A percentile compares a stretch with the other conserved stretches of the same genome.
phyloP scores from a whole-genome alignment of 2,329 filamentous ascomycete species.

The Cercospora sojina region DNA sequence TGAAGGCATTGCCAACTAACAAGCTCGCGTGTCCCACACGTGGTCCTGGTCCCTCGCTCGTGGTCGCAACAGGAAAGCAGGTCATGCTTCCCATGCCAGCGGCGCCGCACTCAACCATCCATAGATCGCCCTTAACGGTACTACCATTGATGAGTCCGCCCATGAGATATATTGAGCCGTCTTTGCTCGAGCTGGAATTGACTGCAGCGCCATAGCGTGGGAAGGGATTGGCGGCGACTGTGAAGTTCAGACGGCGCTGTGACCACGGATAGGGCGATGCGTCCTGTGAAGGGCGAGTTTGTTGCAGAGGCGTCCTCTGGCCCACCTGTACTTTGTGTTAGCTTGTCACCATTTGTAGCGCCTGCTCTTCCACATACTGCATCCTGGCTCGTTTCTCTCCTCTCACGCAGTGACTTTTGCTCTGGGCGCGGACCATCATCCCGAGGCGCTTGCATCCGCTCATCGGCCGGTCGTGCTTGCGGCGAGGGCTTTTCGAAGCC shows the following conservation, averaged over 20 bases:
- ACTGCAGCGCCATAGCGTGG: slow-evolving; percentile 96
- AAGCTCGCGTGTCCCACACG: slow-evolving; percentile 92
- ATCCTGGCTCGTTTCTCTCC: slow-evolving; percentile 31
- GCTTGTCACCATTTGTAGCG: slow-evolving; percentile 41
- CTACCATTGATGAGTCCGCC: slow-evolving; percentile 92
- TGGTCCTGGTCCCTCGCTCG: slow-evolving; percentile 89
- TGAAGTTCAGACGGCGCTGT: slow-evolving; percentile 82
- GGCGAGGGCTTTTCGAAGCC: slow-evolving; percentile 10
- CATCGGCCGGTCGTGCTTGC: slow-evolving; percentile 20
- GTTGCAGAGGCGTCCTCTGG: slow-evolving; percentile 33
- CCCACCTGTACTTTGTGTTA: slow-evolving; percentile 14
- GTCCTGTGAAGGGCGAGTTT: slow-evolving; percentile 55
- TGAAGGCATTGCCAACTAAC: slow-evolving; percentile 96
- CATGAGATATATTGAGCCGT: slow-evolving; percentile 97
- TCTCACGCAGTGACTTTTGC: slow-evolving; percentile 30
- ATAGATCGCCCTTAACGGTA: slow-evolving; percentile 93
- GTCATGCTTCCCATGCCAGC: slow-evolving; percentile 65
- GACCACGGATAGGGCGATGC: slow-evolving; percentile 90
- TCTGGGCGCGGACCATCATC: slow-evolving; percentile 24
- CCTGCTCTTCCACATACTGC: slow-evolving; percentile 21
- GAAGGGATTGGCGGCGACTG: slow-evolving; percentile 79
- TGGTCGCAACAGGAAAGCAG: slow-evolving; percentile 88
- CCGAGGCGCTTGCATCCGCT: slow-evolving; percentile 19
- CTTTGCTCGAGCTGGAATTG: slow-evolving; percentile 88
- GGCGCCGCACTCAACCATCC: slow-evolving; percentile 88